These are phyloP conservation scores for Pichia sp. DNA, from an alignment of 1,139 yeast species.

Conservation along the genomic window DNA sequence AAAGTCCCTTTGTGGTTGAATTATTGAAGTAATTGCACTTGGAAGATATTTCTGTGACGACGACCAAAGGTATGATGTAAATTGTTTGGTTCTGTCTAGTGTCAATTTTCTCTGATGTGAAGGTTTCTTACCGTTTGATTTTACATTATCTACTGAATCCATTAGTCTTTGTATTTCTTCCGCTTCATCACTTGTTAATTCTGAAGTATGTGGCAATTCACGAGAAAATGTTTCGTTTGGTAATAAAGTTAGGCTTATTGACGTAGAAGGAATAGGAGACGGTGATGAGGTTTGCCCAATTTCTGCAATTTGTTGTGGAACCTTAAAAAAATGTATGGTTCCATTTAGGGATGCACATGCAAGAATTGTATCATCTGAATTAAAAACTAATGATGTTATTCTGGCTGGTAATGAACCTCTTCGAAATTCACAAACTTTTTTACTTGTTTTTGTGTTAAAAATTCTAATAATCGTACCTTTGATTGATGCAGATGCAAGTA, in stretches of 20 bases:
- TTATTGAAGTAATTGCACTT: conserved; percentile 26
- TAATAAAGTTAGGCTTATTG: not conserved
- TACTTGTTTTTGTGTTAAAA: conserved; percentile 33
- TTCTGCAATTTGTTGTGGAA: conserved; percentile 25
- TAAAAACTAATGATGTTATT: conserved; percentile 52
- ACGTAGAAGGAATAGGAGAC: not conserved
- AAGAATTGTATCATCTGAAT: conserved; percentile 42
- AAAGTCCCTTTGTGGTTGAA: conserved; percentile 37
- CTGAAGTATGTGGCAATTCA: not conserved
- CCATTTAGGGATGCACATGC: conserved; percentile 65
- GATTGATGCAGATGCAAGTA: conserved; percentile 61
- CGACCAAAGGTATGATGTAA: conserved; percentile 12
- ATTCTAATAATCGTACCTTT: conserved; percentile 71
- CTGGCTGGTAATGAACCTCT: conserved; percentile 61
- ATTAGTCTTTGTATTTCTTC: conserved; percentile 1
- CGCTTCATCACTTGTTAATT: not conserved
- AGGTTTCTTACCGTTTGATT: not conserved
- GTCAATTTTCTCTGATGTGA: not conserved
- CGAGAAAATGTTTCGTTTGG: not conserved
- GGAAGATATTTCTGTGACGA: conserved; percentile 29
- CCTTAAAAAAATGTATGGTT: conserved; percentile 59
- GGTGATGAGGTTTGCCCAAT: conserved; percentile 1
- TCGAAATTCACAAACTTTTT: conserved; percentile 47
- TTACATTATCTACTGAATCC: not conserved
- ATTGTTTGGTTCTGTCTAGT: conserved; percentile 1